Conservation (phyloP, 306 rosid species). For the Luffa acutangula region DNA sequence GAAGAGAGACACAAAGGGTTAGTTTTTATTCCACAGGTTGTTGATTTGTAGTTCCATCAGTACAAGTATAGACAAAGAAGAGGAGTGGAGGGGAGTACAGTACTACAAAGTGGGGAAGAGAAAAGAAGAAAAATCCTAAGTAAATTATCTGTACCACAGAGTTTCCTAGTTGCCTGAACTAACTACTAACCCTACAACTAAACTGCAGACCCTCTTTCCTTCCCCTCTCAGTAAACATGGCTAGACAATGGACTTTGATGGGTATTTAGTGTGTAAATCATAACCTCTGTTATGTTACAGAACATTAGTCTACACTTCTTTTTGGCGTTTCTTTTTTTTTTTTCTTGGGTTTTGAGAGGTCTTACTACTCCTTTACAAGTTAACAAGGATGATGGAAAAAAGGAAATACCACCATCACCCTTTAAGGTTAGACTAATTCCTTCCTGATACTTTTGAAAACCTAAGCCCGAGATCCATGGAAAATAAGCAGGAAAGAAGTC, state of each 20-base stretch:
- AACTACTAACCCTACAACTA: conserved; percentile 41
- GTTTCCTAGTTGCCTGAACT: conserved; percentile 39
- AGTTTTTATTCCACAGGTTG: conserved; percentile 49
- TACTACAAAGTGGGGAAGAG: conserved; percentile 36
- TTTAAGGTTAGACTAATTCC: conserved; percentile 52
- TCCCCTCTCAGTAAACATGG: conserved; percentile 48
- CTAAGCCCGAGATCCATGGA: conserved; percentile 22
- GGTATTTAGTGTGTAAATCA: conserved; percentile 54
- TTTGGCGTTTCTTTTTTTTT: not conserved
- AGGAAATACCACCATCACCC: conserved; percentile 85
- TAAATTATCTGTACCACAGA: conserved; percentile 64
- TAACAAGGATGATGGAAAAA: conserved; percentile 71
- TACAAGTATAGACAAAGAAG: conserved; percentile 74
- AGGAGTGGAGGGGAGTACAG: conserved; percentile 22
- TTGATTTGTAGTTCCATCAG: conserved; percentile 61
- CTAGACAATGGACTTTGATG: conserved; percentile 68
- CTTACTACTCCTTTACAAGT: conserved; percentile 82
- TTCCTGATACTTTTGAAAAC: conserved; percentile 40
- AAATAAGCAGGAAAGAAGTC: conserved; percentile 29
- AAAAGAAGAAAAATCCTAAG: conserved; percentile 23
- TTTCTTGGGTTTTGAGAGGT: conserved; percentile 25
- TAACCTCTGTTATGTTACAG: conserved; percentile 17
- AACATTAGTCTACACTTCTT: conserved; percentile 55
- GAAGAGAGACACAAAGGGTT: conserved; percentile 26
- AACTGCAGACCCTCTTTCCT: conserved; percentile 35